Conservation (phyloP, 768 basidiomycete species). For the Macrocybe gigantea region DNA sequence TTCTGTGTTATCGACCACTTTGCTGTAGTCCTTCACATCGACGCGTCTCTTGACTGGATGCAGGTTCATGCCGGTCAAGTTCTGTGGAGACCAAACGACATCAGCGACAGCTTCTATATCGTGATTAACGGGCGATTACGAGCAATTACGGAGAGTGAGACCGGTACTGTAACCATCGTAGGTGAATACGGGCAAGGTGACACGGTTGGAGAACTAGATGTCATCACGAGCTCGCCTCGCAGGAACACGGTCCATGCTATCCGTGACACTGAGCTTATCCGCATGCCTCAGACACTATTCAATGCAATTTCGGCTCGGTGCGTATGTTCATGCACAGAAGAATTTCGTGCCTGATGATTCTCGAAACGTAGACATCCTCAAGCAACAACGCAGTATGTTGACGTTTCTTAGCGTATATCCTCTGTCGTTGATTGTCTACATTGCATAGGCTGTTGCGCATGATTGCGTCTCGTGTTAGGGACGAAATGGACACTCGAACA, state of each 20-base stretch:
- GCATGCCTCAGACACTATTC: constrained; percentile 96
- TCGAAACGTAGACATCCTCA: constrained; percentile 58
- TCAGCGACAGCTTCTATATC: constrained; percentile 95
- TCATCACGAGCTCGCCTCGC: constrained; percentile 86
- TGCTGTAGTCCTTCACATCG: constrained; percentile 83
- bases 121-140: constrained; percentile 96
- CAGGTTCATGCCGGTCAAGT: constrained; percentile 95
- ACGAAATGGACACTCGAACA: constrained; percentile 66
- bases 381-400: constrained; percentile 72
- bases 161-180: constrained; percentile 72
- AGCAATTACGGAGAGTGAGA: constrained; percentile 76
- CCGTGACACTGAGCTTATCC: constrained; percentile 92
- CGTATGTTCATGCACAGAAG: constrained; percentile 12
- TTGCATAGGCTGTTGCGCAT: constrained; percentile 62
- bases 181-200: constrained; percentile 98
- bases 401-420: not conserved
- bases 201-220: constrained; percentile 94
- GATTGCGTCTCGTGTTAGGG: constrained; percentile 89
- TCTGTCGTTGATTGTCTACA: not conserved
- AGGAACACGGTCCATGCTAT: constrained; percentile 95
- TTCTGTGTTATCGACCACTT: not conserved
- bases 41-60: constrained; percentile 97
- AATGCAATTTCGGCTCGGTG: constrained; percentile 91
- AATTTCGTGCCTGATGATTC: not conserved
- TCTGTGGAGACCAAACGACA: constrained; percentile 86